A percentile compares a stretch with the other conserved stretches of the same genome.
phyloP scores from a whole-genome alignment of 129 eudicot genomes.

The Centaurea solstitialis region DNA sequence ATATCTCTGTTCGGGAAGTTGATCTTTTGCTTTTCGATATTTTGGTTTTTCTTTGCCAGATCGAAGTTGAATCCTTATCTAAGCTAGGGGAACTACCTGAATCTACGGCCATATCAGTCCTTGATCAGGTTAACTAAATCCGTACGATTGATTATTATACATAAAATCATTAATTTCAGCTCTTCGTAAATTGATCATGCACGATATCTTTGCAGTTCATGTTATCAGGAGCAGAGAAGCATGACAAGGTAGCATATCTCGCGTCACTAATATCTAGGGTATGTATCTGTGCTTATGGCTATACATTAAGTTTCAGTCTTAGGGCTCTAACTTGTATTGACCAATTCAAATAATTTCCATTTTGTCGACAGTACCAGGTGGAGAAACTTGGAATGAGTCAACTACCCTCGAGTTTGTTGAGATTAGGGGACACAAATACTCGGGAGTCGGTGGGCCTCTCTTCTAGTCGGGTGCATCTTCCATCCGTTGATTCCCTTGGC shows the following conservation, averaged over 20 bases:
- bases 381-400: constrained; percentile 42
- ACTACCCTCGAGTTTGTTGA: constrained; percentile 36
- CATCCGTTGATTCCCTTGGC: constrained; percentile 47
- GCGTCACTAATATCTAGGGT: constrained; percentile 62
- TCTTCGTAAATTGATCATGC: constrained; percentile 8
- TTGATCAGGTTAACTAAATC: constrained; percentile 68
- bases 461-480: constrained; percentile 47
- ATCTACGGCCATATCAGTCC: constrained; percentile 75
- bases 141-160: background rate
- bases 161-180: background rate
- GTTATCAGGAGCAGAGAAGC: constrained; percentile 74
- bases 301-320: background rate
- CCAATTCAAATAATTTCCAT: background rate
- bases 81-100: constrained; percentile 71
- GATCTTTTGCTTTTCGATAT: background rate
- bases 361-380: constrained; percentile 51
- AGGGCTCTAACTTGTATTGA: background rate
- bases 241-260: constrained; percentile 71
- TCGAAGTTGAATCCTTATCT: constrained; percentile 55
- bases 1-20: background rate
- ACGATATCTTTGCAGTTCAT: constrained; percentile 55
- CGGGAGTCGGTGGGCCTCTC: constrained; percentile 48
- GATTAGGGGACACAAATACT: constrained; percentile 35
- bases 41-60: constrained; percentile 47
- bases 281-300: constrained; percentile 6